Evolutionary conservation across 257 asterid genomes (phyloP), one percentile per base, ranked within the genome.

Genomic region (Petunia secreta): DNA sequence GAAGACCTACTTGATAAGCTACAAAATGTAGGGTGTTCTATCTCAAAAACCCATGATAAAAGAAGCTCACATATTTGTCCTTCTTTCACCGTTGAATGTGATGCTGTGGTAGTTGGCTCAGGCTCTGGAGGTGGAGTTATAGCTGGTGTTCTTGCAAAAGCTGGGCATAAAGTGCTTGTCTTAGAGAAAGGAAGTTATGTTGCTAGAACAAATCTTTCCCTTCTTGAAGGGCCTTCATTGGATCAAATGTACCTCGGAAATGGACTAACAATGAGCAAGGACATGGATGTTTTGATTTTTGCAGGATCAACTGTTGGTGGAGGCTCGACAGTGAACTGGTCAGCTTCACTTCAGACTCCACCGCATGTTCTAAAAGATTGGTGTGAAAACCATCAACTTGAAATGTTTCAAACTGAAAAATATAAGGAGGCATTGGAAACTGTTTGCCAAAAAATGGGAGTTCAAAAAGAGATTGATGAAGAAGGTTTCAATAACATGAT

Each of bases 241-340:
- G 95, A 94, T 77, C 83, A 86, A 52, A 94, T 94, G 98, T 94
- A 90, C 90, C 87, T 90, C 0, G 92, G 88, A 0, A 83, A 85
- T 41, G 98, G 98, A 38, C 44, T 90, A 2, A 38, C 80, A 2
- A 93, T 91, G 2, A 85, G 94, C 0, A 81, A 83, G 0, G 79
- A 84, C 2, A 82, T 92, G 91, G 93, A 88, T 54, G 64, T 94
- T 37, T 97, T 0, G 25, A 25, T 25, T 25, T 25, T 25, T 25
- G 25, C 25, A 25, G 25, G 25, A 25, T 25, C 25, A 25, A 25
- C 25, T 25, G 25, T 25, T 25, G 25, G 25, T 25, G 25, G 25
- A 25, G 25, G 25, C 25, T 25, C 25, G 25, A 25, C 25, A 0
- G 25, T 25, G 0, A 25, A 25, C 25, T 25, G 25, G 25, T 25